Base-by-base conservation (phyloP, 805 yeast genomes). In the Phaffomyces opuntiae region DNA sequence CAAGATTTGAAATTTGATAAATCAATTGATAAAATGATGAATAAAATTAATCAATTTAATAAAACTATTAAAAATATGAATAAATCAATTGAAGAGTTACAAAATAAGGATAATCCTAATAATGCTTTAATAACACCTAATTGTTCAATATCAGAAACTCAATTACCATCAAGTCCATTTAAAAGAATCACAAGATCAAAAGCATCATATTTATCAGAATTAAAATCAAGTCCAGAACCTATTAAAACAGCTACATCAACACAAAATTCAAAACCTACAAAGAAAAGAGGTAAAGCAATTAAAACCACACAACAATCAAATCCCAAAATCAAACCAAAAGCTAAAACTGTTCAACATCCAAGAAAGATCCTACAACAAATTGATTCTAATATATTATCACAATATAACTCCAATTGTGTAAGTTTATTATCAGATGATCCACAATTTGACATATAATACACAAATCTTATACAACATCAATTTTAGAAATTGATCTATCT, bases 361-460 rank as follows among this genome's bases (percentile, higher is more conserved):
- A 37, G 40, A 38, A 43, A 43, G 27, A 11, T 43, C 4, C n/a
- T 43, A 13, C 11, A 24, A 9, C 19, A 33, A 16, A 9, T 16
- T n/a, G 36, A 33, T 33, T 33, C 19, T 33, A 29, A 29, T 29
- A 29, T 29, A 29, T 9, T 29, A 29, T 12, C 31, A 29, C 31
- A 29, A 29, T 12, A 29, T 29, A 12, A 29, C 2, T 12, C 13
- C 13, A 29, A 29, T 11, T 40, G 33, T n/a, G 26, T 35, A 13
- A 40, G 43, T 38, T 34, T 52, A 11, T 26, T 50, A 32, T 52
- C 54, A 9, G 56, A 51, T 38, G 52, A 49, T 31, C 38, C 9
- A 8, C 14, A n/a, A 5, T 37, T 9, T n/a, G 39, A 24, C 38
- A 29, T 32, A 12, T 42, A 29, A 19, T 3, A n/a, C 21, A 16